These are phyloP conservation scores for Tricholoma furcatifolium DNA, from an alignment of 768 basidiomycete genomes.

Conservation along the genomic window DNA sequence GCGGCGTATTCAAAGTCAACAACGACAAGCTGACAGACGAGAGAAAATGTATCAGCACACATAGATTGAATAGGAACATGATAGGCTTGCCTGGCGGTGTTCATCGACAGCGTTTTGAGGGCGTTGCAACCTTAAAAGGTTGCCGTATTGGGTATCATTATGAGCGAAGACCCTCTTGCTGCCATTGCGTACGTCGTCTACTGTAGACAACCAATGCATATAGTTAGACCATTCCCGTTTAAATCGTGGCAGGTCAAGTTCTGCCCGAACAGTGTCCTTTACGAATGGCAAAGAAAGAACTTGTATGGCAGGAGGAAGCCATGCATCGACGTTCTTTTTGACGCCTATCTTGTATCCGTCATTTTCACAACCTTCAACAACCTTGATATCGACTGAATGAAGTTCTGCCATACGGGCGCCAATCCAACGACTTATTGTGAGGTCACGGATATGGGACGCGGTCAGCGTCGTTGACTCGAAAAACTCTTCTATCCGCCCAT, in stretches of 20 bases:
- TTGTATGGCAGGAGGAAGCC: constrained; percentile 69
- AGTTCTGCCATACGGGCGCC: constrained; percentile 95
- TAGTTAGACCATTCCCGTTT: constrained; percentile 66
- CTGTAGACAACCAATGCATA: constrained; percentile 62
- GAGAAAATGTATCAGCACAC: constrained; percentile 2
- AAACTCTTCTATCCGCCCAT: constrained; percentile 95
- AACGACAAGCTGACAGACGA: constrained; percentile 69
- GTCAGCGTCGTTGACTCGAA: constrained; percentile 86
- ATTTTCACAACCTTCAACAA: constrained; percentile 49
- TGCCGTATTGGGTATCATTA: constrained; percentile 97
- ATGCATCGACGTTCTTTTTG: constrained; percentile 64
- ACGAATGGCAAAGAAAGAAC: constrained; percentile 67
- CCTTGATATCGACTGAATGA: constrained; percentile 83
- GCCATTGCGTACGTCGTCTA: constrained; percentile 56
- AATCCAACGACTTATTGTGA: constrained; percentile 78
- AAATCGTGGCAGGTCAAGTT: constrained; percentile 67
- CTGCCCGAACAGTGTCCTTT: constrained; percentile 40
- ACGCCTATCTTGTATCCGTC: constrained; percentile 58
- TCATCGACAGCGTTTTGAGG: constrained; percentile 57
- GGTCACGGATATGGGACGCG: constrained; percentile 74
- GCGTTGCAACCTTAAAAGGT: constrained; percentile 72
- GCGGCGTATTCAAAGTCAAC: constrained; percentile 98
- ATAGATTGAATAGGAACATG: not conserved
- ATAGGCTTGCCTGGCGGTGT: constrained; percentile 67
- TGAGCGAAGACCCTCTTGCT: constrained; percentile 80